phyloP scores from a whole-genome alignment of 768 basidiomycete genomes.

The Grammothele lineata region DNA sequence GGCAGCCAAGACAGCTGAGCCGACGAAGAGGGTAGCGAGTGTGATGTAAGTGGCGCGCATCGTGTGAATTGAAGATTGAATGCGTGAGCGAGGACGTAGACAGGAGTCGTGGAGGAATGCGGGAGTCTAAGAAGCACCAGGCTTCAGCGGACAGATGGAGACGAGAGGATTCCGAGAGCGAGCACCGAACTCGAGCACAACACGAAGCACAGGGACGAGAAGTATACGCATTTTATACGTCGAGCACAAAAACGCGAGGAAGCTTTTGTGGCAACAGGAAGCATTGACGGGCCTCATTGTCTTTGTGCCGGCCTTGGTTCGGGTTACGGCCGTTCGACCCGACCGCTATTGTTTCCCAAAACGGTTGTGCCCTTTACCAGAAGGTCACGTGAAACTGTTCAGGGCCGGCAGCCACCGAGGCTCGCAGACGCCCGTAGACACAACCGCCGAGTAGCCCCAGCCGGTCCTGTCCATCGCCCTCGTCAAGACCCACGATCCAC shows the following conservation, averaged over 20 bases:
- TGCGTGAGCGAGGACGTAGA: slow-evolving; percentile 5
- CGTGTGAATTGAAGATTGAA: background rate
- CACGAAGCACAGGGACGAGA: background rate
- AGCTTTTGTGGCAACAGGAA: too few species aligned
- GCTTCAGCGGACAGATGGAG: slow-evolving; percentile 14
- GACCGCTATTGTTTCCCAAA: slow-evolving; percentile 17
- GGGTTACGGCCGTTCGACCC: too few species aligned
- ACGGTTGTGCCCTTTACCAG: background rate
- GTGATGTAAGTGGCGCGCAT: background rate
- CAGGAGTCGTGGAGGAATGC: slow-evolving; percentile 6
- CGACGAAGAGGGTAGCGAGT: slow-evolving; percentile 1
- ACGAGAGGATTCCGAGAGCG: slow-evolving; percentile 3
- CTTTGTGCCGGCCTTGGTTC: slow-evolving; percentile 4
- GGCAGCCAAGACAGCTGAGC: background rate
- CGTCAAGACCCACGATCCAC: slow-evolving; percentile 31
- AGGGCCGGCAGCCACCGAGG: slow-evolving; percentile 15
- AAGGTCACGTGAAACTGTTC: slow-evolving; percentile 9
- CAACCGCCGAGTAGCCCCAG: too few species aligned
- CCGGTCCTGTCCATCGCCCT: slow-evolving; percentile 18
- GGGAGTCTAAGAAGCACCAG: slow-evolving; percentile 23
- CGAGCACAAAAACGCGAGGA: slow-evolving; percentile 3
- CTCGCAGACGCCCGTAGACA: too few species aligned
- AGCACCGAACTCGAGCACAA: slow-evolving; percentile 10
- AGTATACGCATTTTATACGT: background rate
- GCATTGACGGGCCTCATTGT: slow-evolving; percentile 8